Base-by-base conservation (phyloP, 148 eudicot species). In the Rhododendron williamsianum region DNA sequence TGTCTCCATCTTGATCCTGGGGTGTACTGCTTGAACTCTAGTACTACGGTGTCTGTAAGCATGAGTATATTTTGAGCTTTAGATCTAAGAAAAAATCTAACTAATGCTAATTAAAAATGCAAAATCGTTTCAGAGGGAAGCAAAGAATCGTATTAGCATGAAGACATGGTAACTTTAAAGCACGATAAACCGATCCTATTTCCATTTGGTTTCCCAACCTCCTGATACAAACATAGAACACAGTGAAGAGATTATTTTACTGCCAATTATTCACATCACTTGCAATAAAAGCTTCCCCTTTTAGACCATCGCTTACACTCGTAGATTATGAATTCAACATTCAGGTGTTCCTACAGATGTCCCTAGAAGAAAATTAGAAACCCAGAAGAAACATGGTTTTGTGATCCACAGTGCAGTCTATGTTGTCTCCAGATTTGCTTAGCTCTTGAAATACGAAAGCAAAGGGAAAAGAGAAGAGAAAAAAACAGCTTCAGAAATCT, bases 1-100 rank as follows among this genome's bases (percentile, higher is more conserved):
- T 84, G 87, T 85, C 99, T 92, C 99, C 98, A 96, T 51, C 92
- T 88, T 21, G 99, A 96, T 25, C 87, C 94, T 0, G 85, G 89
- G 73, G 82, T 89, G 83, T 94, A 96, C 87, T 96, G 98, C 91
- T 92, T 95, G 90, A 96, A 96, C 90, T 96, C 98, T 88, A 96
- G 85, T 36, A 94, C 56, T 87, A 94, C 91, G 8, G 27, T 87
- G 43, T 91, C 99, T 96, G 94, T 83, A 63, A 84, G 15, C 85
- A 87, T 82, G 38, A 79, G 27, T 38, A 3, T 12, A 36, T 67
- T 60, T 25, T 72, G 56, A 81, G 41, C 72, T 43, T 81, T 12
- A 45, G 27, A 65, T 38, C 43, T 45, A 60, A 54, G 11, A 23
- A 4, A 27, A 88, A 49, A 83, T 51, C 2, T 10, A 36, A 58